These are phyloP conservation scores for Tuber indicum DNA, from an alignment of 495 filamentous ascomycete genomes.

Conservation along the genomic window DNA sequence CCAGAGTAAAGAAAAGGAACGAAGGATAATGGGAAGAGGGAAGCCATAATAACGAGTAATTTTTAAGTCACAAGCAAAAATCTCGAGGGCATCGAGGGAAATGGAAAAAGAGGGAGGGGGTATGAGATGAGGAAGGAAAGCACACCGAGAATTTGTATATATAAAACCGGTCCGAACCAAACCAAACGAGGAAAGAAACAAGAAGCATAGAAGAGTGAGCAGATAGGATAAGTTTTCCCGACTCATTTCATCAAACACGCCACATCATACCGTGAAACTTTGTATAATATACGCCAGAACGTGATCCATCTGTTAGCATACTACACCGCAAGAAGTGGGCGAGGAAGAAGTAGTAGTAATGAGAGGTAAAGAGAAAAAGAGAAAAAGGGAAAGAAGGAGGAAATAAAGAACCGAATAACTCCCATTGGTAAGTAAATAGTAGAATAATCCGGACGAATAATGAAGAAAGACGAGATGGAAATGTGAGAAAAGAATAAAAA, in stretches of 20 bases:
- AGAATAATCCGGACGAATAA: background rate
- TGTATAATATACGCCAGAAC: background rate
- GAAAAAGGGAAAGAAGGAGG: background rate
- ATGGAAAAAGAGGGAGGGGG: background rate
- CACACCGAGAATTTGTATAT: slow-evolving; percentile 7
- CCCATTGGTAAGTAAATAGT: background rate
- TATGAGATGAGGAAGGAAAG: background rate
- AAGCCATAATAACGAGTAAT: too few relatives aligned
- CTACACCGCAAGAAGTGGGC: background rate
- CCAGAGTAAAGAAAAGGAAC: background rate
- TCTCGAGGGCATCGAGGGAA: slow-evolving; percentile 11
- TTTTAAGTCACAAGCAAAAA: background rate
- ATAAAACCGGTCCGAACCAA: slow-evolving; percentile 11
- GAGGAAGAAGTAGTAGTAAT: background rate
- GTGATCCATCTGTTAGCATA: background rate
- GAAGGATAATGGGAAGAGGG: background rate
- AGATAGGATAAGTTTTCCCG: background rate
- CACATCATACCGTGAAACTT: slow-evolving; percentile 10
- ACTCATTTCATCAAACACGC: slow-evolving; percentile 33
- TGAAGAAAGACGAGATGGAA: background rate
- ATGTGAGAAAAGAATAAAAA: background rate
- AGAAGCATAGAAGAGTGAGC: background rate
- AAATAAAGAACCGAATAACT: background rate
- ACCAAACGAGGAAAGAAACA: slow-evolving; percentile 9
- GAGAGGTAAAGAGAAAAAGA: background rate